phyloP scores from a whole-genome alignment of 768 basidiomycete genomes.

The Lyophyllum atratum region DNA sequence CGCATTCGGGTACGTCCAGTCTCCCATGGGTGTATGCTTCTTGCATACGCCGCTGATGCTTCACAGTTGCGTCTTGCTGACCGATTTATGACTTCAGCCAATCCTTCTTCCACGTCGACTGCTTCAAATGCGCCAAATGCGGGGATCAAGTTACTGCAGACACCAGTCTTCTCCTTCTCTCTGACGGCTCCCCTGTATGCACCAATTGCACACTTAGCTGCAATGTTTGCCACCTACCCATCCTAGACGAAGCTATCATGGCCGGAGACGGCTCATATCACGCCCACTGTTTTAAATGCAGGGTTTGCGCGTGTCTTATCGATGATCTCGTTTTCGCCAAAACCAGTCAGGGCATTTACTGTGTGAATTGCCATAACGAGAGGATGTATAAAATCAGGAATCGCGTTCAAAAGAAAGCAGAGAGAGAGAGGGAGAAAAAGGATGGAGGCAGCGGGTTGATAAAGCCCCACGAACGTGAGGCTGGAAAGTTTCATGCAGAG shows the following conservation, averaged over 20 bases:
- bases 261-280: slow-evolving; percentile 99
- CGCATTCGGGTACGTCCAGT: slow-evolving; percentile 82
- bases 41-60: neutral
- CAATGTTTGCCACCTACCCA: slow-evolving; percentile 91
- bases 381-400: slow-evolving; percentile 91
- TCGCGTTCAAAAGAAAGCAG: slow-evolving; percentile 87
- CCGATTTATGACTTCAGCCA: slow-evolving; percentile 49
- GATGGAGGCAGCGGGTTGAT: slow-evolving; percentile 42
- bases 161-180: slow-evolving; percentile 94
- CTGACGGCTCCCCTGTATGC: slow-evolving; percentile 97
- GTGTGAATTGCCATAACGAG: slow-evolving; percentile 98
- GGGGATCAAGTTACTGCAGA: slow-evolving; percentile 90
- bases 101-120: slow-evolving; percentile 93
- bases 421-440: slow-evolving; percentile 54
- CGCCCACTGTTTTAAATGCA: slow-evolving; percentile 98
- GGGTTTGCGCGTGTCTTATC: slow-evolving; percentile 90
- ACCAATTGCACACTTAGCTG: slow-evolving; percentile 93
- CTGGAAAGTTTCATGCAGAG: slow-evolving; percentile 38
- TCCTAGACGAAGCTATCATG: slow-evolving; percentile 99
- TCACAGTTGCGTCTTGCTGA: neutral
- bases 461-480: slow-evolving; percentile 42
- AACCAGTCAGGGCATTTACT: slow-evolving; percentile 97
- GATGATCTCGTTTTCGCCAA: slow-evolving; percentile 99
- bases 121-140: slow-evolving; percentile 98
- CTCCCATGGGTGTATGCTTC: slow-evolving; percentile 3